Evolutionary conservation across 148 eudicot genomes (phyloP), one percentile per base, ranked within the genome.

Genomic region (Fallopia convolvulus): DNA sequence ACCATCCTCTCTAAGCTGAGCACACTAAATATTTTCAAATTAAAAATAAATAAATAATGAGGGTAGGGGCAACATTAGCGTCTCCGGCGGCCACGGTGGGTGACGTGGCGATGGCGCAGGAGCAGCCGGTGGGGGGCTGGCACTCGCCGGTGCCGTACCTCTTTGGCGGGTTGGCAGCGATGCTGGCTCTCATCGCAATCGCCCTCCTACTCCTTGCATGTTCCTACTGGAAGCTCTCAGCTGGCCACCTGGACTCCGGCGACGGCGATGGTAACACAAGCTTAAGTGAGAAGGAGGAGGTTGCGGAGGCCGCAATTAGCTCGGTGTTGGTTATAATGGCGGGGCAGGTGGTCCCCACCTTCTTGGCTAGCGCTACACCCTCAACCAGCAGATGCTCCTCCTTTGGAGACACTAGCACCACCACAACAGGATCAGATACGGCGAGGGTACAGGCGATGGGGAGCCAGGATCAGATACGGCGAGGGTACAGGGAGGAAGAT

Each of bases 321-420:
- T 10, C 17, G 2, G 74, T 82, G 14, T 47, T 91, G 6, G 97
- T 91, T 11, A 91, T 89, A 18, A 88, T 91, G 93, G 90, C 97
- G 6, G 97, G 97, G 0, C 89, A 89, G 14, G 85, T 74, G 52
- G 85, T 76, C 53, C 97, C 97, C 0, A 88, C 97, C 2, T 91
- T 80, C 76, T 73, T 91, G 48, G 93, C 97, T 1, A 91, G 39
- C 39, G 39, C 39, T 36, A 36, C 86, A 0, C 93, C 91, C 41
- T 77, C 84, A 14, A 80, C 81, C 10, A 81, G 87, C 17, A 72
- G 84, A 32, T 65, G 74, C 0, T 74, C 82, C 13, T 85, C 85
- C 36, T 81, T 84, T 52, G 86, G 85, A 0, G 83, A 68, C 23
- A 18, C 65, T 10, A 23, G 30, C 30, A 21, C 3, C 2, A 7